Evolutionary conservation across 1,284 basidiomycete species (phyloP), one percentile per base, ranked within the genome.

Genomic region (Melampsora medusae): DNA sequence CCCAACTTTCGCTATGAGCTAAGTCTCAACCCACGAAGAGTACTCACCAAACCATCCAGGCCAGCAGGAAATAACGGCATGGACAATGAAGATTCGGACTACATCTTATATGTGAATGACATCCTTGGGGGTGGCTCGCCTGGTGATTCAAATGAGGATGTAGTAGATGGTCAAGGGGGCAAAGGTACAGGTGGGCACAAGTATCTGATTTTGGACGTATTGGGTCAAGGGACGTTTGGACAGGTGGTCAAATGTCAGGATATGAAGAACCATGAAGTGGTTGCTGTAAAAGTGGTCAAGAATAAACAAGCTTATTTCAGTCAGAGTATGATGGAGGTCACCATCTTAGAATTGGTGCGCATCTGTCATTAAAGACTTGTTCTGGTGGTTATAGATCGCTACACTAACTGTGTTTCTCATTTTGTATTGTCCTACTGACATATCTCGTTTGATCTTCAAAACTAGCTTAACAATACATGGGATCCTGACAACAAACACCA

Each of bases 241-340:
- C 96, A 99, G 84, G 96, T 99, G 35, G 97, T 99, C 82, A 99
- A 99, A 84, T 99, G 97, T 83, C 97, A 98, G 84, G 97, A 99
- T 83, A 96, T 98, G 91, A 92, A 95, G 84, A 98, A 92, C 50
- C 94, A 98, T 84, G 95, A 97, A 83, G 92, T 99, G 69, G 93
- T 97, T 60, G 97, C 97, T 17, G 96, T 99, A 78, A 99, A 99
- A 84, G 97, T 99, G 19, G 94, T 99, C 81, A 99, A 99, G 87
- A 99, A 99, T 85, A 99, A 99, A 84, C 96, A 96, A 2, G 96
- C 96, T 0, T 99, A 99, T 85, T 95, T 97, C 84, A 97, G 98
- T 82, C 96, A 99, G 85, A 93, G 91, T 84, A 98, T 97, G 92
- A 99, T 99, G 96, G 97, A 99, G 84, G 97, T 99, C 31, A 97